phyloP scores from a whole-genome alignment of 345 rosid species.

The Eucalyptus tenuipes region DNA sequence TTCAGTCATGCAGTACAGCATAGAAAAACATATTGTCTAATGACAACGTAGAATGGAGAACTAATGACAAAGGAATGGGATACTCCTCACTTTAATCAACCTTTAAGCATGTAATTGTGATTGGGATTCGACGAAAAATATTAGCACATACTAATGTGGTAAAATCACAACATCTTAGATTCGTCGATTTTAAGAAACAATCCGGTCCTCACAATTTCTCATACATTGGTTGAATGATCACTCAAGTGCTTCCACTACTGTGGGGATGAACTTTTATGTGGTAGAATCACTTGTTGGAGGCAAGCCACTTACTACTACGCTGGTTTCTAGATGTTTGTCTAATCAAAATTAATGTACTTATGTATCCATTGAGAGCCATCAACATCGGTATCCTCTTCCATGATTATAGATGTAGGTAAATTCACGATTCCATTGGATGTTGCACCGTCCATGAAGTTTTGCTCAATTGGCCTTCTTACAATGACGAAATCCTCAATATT shows the following conservation, averaged over 20 bases:
- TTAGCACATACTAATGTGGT: neutral
- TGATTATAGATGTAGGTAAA: neutral
- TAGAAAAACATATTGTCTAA: neutral
- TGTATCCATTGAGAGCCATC: neutral
- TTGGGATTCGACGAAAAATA: neutral
- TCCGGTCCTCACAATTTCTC: neutral
- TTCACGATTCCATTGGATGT: neutral
- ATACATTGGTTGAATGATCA: fast-evolving
- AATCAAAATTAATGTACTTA: neutral
- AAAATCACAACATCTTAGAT: no score
- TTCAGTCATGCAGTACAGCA: fast-evolving
- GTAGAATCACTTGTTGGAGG: neutral
- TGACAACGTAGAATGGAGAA: neutral
- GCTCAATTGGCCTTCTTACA: neutral
- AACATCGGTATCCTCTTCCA: neutral
- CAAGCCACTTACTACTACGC: neutral
- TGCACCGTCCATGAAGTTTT: neutral
- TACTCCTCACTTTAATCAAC: neutral
- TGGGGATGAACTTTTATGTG: neutral
- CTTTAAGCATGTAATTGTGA: neutral
- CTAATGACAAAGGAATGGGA: neutral
- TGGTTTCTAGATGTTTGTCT: neutral
- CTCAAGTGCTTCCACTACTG: neutral
- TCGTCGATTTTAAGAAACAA: no score
- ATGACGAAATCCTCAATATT: neutral